Conservation (phyloP, 495 filamentous ascomycete genomes). For the Penicillium robsamsonii region DNA sequence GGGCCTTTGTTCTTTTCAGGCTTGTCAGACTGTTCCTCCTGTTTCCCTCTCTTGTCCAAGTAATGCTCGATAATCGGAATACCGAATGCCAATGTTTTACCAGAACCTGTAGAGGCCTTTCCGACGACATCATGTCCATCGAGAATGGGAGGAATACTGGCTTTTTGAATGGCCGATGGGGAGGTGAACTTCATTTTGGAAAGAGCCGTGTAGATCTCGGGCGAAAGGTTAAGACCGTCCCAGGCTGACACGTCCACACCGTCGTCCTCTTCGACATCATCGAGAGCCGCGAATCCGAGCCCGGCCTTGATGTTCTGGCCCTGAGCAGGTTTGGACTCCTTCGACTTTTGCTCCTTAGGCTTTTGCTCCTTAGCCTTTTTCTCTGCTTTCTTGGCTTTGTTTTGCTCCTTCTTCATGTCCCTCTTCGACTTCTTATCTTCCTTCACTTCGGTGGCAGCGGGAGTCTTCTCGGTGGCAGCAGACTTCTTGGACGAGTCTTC, state of each 20-base stretch:
- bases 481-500: constrained; percentile 32
- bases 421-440: constrained; percentile 25
- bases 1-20: constrained; percentile 44
- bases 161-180: constrained; percentile 77
- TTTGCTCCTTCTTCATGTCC: constrained; percentile 20
- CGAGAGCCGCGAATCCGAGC: constrained; percentile 41
- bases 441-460: constrained; percentile 24
- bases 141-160: constrained; percentile 77
- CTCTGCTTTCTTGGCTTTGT: constrained; percentile 12
- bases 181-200: constrained; percentile 71
- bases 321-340: constrained; percentile 30
- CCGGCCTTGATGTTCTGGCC: constrained; percentile 29
- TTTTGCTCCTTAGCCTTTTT: constrained; percentile 18
- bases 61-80: constrained; percentile 52
- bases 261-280: constrained; percentile 46
- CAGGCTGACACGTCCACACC: constrained; percentile 65
- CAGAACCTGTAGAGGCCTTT: constrained; percentile 93
- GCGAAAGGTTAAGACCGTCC: constrained; percentile 67
- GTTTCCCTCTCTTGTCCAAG: constrained; percentile 31
- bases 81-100: constrained; percentile 96
- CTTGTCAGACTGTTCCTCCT: constrained; percentile 19
- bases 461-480: constrained; percentile 8
- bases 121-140: constrained; percentile 88
- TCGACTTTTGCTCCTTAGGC: constrained; percentile 27
- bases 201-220: constrained; percentile 65